Evolutionary conservation across 208 protist genomes (phyloP).

Genomic region (Leishmania arabica): DNA sequence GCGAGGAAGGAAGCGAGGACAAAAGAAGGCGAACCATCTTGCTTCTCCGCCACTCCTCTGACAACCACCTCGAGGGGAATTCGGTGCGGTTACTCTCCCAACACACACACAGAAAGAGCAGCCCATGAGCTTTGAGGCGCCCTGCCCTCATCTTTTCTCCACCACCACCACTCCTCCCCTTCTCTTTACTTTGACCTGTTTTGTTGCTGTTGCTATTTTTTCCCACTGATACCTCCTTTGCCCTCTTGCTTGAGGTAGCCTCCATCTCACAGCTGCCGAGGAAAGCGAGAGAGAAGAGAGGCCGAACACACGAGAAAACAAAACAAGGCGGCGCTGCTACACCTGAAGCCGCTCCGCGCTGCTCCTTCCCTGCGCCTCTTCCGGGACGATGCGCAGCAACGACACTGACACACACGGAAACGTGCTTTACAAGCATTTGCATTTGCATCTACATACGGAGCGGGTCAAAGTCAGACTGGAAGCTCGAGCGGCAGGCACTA

Average conservation of each 20-base stretch:
- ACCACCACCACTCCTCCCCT: neutral
- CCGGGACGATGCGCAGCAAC: neutral
- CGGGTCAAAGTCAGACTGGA: too few species aligned
- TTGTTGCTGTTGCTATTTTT: too few species aligned
- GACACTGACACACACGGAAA: neutral
- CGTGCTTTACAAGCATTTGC: too few species aligned
- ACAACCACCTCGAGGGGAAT: too few species aligned
- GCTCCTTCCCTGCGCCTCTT: neutral
- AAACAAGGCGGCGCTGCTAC: neutral
- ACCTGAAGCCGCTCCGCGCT: too few species aligned
- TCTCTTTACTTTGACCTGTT: neutral
- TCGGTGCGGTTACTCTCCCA: neutral
- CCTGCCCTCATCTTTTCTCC: neutral
- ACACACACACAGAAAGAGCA: neutral
- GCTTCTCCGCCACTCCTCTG: neutral
- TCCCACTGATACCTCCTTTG: too few species aligned
- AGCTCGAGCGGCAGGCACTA: too few species aligned
- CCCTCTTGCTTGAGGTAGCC: too few species aligned
- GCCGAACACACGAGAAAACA: neutral
- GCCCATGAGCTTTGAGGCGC: neutral
- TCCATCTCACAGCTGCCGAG: too few species aligned
- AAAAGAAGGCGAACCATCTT: neutral
- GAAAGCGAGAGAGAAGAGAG: neutral
- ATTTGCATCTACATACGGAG: neutral
- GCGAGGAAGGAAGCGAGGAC: neutral